phyloP scores from a whole-genome alignment of 441 rosid species.

The Arabidopsis hybrid region DNA sequence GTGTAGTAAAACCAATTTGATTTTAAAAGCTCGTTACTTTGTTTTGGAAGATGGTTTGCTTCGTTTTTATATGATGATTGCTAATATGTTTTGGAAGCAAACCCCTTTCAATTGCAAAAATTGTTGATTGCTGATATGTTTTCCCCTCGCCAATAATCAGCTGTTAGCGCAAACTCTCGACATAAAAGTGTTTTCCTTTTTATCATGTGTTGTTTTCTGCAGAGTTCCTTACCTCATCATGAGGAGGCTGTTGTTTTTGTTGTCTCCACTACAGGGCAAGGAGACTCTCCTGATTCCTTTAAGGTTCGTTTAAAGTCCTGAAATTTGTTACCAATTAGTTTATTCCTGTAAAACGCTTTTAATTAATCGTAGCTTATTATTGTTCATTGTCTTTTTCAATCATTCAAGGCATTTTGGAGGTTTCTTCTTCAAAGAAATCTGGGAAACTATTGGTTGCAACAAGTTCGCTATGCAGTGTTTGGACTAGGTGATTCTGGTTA shows the following conservation, averaged over 20 bases:
- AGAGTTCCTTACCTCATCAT: constrained; percentile 64
- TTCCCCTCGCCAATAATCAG: background rate
- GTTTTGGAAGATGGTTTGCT: constrained; percentile 4
- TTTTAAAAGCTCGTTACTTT: background rate
- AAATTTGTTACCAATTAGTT: background rate
- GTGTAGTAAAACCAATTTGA: background rate
- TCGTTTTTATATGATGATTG: background rate
- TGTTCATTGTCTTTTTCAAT: constrained; percentile 25
- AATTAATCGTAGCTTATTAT: background rate
- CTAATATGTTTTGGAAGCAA: background rate
- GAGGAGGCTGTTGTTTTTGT: constrained; percentile 75
- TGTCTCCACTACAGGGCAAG: constrained; percentile 96
- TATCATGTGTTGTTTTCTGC: constrained; percentile 27
- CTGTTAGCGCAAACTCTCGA: constrained; percentile 3
- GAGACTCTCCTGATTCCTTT: constrained; percentile 87
- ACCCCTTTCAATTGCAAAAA: background rate
- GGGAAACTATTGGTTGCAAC: constrained; percentile 67
- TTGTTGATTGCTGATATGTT: background rate
- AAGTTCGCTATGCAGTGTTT: constrained; percentile 78
- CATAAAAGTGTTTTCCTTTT: background rate
- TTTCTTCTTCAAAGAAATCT: constrained; percentile 79
- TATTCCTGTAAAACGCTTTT: constrained; percentile 1
- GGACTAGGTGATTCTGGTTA: constrained; percentile 96
- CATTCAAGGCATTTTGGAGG: constrained; percentile 81
- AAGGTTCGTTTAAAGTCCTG: constrained; percentile 53